Evolutionary conservation across 1,284 basidiomycete species (phyloP).

Genomic region (Prillingera fragicola): DNA sequence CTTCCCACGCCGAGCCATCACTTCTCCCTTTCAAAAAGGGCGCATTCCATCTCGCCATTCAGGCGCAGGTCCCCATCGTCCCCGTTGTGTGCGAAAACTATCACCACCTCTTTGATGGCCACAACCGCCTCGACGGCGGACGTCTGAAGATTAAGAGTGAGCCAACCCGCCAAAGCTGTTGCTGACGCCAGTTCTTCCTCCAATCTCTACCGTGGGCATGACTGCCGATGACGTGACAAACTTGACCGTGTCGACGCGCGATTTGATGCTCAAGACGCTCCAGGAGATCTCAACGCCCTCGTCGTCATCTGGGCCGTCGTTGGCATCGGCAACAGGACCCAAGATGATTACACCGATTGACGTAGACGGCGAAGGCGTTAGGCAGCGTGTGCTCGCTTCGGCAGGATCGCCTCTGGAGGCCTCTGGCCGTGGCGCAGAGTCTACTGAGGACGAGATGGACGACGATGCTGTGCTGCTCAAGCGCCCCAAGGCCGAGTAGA

Average conservation of each 20-base stretch:
- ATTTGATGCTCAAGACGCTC: slow-evolving; percentile 48
- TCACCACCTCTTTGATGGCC: slow-evolving; percentile 68
- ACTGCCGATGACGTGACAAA: slow-evolving; percentile 49
- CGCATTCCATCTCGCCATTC: slow-evolving; percentile 91
- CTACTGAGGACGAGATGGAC: slow-evolving; percentile 47
- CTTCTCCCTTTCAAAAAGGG: slow-evolving; percentile 95
- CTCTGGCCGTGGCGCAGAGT: slow-evolving; percentile 22
- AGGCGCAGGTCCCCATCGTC: slow-evolving; percentile 73
- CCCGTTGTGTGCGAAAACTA: slow-evolving; percentile 95
- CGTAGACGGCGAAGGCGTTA: neutral
- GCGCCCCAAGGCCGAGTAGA: slow-evolving; percentile 23
- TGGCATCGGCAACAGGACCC: neutral
- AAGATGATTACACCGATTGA: neutral
- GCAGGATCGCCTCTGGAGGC: neutral
- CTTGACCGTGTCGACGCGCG: slow-evolving; percentile 48
- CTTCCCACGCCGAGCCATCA: slow-evolving; percentile 59
- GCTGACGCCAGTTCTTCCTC: slow-evolving; percentile 49
- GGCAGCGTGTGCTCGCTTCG: neutral
- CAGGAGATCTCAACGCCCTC: slow-evolving; percentile 35
- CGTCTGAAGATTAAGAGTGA: slow-evolving; percentile 74
- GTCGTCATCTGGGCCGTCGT: neutral
- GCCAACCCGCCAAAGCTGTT: slow-evolving; percentile 22
- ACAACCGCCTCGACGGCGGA: slow-evolving; percentile 71
- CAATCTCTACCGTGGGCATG: slow-evolving; percentile 51
- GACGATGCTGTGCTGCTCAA: slow-evolving; percentile 46